A percentile compares a stretch with the other conserved stretches of the same genome.
Evolutionary conservation across 495 filamentous ascomycete genomes (phyloP).

Genomic region (Trichocladium uniseriatum): DNA sequence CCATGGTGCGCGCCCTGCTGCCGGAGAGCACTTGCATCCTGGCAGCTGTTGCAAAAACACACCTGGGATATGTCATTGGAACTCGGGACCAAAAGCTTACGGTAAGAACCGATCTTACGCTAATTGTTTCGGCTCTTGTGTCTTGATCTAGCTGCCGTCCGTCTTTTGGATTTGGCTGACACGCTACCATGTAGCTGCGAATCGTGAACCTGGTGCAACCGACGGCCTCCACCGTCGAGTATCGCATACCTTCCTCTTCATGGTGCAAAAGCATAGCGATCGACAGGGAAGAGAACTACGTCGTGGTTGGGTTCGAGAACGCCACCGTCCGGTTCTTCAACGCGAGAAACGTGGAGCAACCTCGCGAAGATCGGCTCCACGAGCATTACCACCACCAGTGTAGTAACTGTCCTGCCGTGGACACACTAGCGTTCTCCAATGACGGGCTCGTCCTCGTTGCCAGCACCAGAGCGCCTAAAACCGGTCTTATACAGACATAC

Average conservation of each 20-base stretch:
- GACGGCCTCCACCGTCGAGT: conserved; percentile 19
- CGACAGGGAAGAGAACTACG: conserved; percentile 26
- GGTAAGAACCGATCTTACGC: conserved; percentile 12
- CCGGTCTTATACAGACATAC: conserved; percentile 27
- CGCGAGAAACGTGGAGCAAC: conserved; percentile 21
- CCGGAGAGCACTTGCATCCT: conserved; percentile 31
- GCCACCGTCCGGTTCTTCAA: conserved; percentile 30
- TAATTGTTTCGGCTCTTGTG: not conserved
- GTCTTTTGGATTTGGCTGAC: too few relatives aligned
- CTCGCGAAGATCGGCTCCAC: conserved; percentile 30
- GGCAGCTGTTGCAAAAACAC: conserved; percentile 23
- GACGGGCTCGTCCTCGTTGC: conserved; percentile 30
- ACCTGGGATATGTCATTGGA: conserved; percentile 29
- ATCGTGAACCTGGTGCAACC: conserved; percentile 26
- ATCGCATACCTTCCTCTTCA: conserved; percentile 27
- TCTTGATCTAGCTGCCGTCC: too few relatives aligned
- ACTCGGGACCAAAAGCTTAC: conserved; percentile 30
- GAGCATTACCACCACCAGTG: conserved; percentile 21
- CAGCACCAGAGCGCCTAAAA: conserved; percentile 22
- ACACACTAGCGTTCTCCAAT: conserved; percentile 29
- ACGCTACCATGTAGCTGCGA: conserved; percentile 16
- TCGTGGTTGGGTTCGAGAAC: conserved; percentile 30
- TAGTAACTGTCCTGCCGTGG: conserved; percentile 24
- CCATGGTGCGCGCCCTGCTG: conserved; percentile 17
- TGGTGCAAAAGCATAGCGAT: conserved; percentile 32